Conservation (phyloP, 2,329 filamentous ascomycete genomes). For the Fusarium pseudoanthophilum region DNA sequence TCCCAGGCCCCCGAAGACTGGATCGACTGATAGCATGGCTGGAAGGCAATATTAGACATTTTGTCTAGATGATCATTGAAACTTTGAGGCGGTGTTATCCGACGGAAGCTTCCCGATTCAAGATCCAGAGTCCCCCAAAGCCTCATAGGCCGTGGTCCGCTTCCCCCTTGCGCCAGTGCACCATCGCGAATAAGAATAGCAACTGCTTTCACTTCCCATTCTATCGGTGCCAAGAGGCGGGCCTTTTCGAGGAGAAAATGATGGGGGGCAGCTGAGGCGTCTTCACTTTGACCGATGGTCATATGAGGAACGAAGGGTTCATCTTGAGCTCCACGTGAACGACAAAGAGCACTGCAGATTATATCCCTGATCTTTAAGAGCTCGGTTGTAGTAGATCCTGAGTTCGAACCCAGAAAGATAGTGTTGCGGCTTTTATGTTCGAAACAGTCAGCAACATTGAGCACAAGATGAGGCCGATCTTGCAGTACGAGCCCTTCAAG, state of each 20-base stretch:
- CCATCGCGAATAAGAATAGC: conserved; percentile 63
- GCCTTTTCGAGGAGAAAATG: conserved; percentile 65
- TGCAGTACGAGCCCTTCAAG: conserved; percentile 32
- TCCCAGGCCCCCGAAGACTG: conserved; percentile 6
- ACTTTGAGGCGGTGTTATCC: not conserved
- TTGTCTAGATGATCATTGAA: conserved; percentile 8
- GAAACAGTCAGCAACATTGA: conserved; percentile 60
- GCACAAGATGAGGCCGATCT: conserved; percentile 39
- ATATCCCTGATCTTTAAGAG: conserved; percentile 50
- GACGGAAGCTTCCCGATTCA: conserved; percentile 24
- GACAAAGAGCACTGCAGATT: conserved; percentile 53
- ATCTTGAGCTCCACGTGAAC: conserved; percentile 15
- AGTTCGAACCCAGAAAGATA: conserved; percentile 54
- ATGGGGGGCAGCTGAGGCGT: conserved; percentile 56
- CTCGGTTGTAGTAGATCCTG: conserved; percentile 2
- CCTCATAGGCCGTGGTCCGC: conserved; percentile 61
- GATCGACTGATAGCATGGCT: conserved; percentile 24
- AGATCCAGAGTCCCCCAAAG: conserved; percentile 64
- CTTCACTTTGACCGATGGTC: conserved; percentile 69
- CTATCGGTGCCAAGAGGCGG: conserved; percentile 56
- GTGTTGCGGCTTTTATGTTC: conserved; percentile 61
- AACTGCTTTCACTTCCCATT: conserved; percentile 61
- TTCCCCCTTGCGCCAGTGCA: conserved; percentile 42
- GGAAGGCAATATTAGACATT: not conserved
- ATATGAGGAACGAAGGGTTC: conserved; percentile 59